These are phyloP conservation scores for Blastomyces percursus DNA, from an alignment of 2,329 filamentous ascomycete species.

Conservation along the genomic window DNA sequence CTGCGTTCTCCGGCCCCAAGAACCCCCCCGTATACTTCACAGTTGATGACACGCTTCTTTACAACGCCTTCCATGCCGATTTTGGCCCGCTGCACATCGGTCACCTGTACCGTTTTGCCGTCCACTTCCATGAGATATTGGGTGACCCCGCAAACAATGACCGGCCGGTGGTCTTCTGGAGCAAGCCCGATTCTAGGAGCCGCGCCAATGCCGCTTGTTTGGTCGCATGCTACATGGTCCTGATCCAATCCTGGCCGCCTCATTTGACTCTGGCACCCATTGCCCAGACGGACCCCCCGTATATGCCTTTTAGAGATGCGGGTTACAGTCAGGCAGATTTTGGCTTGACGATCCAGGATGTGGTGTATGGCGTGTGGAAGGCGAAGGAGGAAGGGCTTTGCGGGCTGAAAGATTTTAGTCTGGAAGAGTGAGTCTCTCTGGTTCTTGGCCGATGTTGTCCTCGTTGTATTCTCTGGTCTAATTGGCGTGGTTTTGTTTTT, in stretches of 20 bases:
- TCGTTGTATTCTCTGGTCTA: background rate
- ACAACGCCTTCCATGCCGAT: constrained; percentile 98
- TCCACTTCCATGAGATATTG: constrained; percentile 89
- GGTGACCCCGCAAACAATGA: constrained; percentile 85
- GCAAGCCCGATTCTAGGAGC: constrained; percentile 82
- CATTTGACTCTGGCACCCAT: constrained; percentile 92
- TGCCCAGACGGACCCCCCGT: constrained; percentile 87
- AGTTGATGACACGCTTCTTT: constrained; percentile 80
- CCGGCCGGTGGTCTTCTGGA: constrained; percentile 91
- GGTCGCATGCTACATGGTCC: constrained; percentile 95
- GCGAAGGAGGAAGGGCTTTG: constrained; percentile 93
- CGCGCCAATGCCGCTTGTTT: constrained; percentile 81
- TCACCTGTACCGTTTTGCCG: constrained; percentile 90
- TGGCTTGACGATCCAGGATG: constrained; percentile 86
- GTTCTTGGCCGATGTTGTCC: background rate
- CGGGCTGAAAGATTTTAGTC: constrained; percentile 82
- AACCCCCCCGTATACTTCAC: constrained; percentile 82
- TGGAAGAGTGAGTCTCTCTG: constrained; percentile 58
- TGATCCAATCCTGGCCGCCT: constrained; percentile 95
- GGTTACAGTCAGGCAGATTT: constrained; percentile 98
- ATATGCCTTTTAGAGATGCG: constrained; percentile 98
- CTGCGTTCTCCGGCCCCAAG: constrained; percentile 39
- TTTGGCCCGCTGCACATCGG: constrained; percentile 97
- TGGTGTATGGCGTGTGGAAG: constrained; percentile 98
- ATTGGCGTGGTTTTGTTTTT: constrained; percentile 7